Evolutionary conservation across 2,329 filamentous ascomycete genomes (phyloP), one percentile per base, ranked within the genome.

Genomic region (Sporothrix brunneoviolacea): DNA sequence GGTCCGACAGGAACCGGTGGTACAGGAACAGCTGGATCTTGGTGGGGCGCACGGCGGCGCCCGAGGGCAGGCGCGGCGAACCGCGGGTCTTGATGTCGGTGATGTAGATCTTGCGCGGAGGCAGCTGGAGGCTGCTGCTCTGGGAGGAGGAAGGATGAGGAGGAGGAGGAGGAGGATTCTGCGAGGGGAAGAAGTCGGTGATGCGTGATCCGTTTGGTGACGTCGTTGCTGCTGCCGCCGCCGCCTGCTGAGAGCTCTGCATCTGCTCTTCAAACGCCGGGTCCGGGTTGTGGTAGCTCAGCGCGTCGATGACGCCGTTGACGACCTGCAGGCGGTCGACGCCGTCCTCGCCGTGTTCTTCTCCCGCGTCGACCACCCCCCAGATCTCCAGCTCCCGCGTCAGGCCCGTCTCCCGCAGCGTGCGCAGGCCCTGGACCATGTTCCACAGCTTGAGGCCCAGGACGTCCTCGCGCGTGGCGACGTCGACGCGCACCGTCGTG

Each of bases 371-470:
- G 2, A 96, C 65, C 12, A 86, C 69, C 0, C 91, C 93, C 89
- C 91, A 96, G 4, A 97, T 76, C 60, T 90, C 84, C 22, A 91
- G 65, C 65, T 91, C 87, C 16, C 88, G 74, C 3, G 88, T 90
- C 52, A 84, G 70, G 4, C 88, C 87, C 2, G 75, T 83, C 12
- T 86, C 79, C 5, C 84, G 75, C 48, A 91, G 68, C 1, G 83
- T 88, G 16, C 87, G 79, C 44, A 97, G 62, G 0, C 91, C 90
- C 61, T 95, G 88, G 30, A 96, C 85, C 9, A 93, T 75, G 64
- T 97, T 97, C 90, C 91, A 97, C 41, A 97, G 75, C 53, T 82
- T 76, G 52, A 97, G 65, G 0, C 86, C 93, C 67, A 91, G 90
- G 0, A 74, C 75, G 61, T 98, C 93, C 62, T 95, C 91, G 54